Evolutionary conservation across 208 protist genomes (phyloP).

Genomic region (Crithidia expoeki): DNA sequence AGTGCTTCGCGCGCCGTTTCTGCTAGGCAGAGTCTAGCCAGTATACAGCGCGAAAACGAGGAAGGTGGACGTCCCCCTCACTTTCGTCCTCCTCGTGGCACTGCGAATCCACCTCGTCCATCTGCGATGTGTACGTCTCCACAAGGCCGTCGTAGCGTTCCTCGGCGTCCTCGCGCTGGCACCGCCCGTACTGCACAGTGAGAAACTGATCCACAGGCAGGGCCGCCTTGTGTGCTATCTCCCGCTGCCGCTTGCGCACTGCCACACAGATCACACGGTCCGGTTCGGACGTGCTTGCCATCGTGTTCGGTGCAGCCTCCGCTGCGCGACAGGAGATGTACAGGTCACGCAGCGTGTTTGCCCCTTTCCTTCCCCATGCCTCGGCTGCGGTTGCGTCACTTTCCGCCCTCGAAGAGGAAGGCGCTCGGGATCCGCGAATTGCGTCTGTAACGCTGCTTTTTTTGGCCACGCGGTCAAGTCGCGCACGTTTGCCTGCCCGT

Average conservation of each 20-base stretch:
- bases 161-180: slow-evolving; percentile 49
- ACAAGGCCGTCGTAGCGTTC: slow-evolving; percentile 53
- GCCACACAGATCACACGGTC: slow-evolving; percentile 22
- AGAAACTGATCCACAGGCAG: slow-evolving; percentile 63
- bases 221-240: slow-evolving; percentile 42
- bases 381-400: background rate
- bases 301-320: background rate
- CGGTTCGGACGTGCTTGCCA: background rate
- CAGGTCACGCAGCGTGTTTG: slow-evolving; percentile 7
- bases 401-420: too few relatives aligned
- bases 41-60: slow-evolving; percentile 23
- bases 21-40: background rate
- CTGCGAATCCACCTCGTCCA: slow-evolving; percentile 16
- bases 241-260: slow-evolving; percentile 55
- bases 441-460: too few relatives aligned
- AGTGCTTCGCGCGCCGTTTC: too few relatives aligned
- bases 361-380: background rate
- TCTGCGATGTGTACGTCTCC: slow-evolving; percentile 45
- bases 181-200: slow-evolving; percentile 59
- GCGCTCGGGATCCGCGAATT: too few relatives aligned
- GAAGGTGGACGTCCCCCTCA: background rate
- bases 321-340: background rate
- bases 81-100: slow-evolving; percentile 17
- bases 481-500: too few relatives aligned
- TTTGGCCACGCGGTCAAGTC: too few relatives aligned